phyloP scores from a whole-genome alignment of 2,329 filamentous ascomycete genomes.

The Colletotrichum sublineola region DNA sequence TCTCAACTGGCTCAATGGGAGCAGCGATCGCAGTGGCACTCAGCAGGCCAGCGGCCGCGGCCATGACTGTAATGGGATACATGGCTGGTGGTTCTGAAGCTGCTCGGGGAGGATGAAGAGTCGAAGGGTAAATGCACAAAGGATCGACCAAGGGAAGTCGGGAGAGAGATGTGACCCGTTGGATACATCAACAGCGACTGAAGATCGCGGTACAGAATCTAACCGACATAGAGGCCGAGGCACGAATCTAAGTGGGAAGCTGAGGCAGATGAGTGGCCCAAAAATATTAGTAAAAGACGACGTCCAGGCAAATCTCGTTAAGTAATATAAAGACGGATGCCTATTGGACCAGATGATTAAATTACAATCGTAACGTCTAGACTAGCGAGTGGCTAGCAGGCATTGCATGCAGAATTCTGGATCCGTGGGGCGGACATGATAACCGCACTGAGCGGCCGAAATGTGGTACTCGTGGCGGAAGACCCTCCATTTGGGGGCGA shows the following conservation, averaged over 20 bases:
- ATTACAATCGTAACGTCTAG: constrained; percentile 16
- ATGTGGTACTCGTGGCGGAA: background rate
- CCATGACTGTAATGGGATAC: constrained; percentile 15
- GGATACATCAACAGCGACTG: background rate
- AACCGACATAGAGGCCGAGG: background rate
- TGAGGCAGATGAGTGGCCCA: constrained; percentile 5
- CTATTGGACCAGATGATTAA: constrained; percentile 26
- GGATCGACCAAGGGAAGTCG: background rate
- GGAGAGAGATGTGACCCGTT: no score
- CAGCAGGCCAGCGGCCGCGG: constrained; percentile 28
- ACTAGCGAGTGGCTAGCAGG: constrained; percentile 22
- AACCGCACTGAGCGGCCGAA: constrained; percentile 16
- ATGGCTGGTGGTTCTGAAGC: background rate
- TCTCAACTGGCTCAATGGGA: constrained; percentile 12
- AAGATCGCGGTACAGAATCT: background rate
- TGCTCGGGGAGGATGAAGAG: background rate
- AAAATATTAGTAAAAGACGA: background rate
- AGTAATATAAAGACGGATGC: constrained; percentile 35
- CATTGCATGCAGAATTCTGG: constrained; percentile 14
- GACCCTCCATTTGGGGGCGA: background rate
- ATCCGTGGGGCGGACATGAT: constrained; percentile 8
- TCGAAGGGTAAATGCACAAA: background rate
- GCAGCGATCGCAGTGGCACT: constrained; percentile 13
- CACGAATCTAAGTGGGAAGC: constrained; percentile 1
- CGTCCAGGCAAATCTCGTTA: background rate